Evolutionary conservation across 768 basidiomycete genomes (phyloP).

Genomic region (Cantharellus anzutake): DNA sequence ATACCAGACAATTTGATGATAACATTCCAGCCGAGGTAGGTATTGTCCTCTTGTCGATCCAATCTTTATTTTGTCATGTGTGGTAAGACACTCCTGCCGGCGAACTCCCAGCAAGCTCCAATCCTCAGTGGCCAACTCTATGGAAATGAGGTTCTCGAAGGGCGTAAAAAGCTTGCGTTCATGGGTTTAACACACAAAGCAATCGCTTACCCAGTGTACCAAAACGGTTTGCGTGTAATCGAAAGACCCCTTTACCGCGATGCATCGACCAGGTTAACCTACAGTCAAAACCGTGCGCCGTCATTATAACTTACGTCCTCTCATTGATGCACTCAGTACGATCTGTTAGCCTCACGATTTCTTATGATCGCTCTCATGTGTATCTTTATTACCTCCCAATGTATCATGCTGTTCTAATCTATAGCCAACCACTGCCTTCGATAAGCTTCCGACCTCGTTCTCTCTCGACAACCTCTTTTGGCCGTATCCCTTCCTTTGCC

Average conservation of each 20-base stretch:
- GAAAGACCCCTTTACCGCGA: constrained; percentile 28
- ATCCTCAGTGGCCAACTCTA: constrained; percentile 70
- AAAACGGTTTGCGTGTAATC: too few relatives aligned
- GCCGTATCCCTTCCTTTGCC: constrained; percentile 54
- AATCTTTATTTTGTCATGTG: constrained; percentile 13
- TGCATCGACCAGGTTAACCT: constrained; percentile 37
- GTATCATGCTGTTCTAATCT: background rate
- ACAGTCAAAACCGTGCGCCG: constrained; percentile 62
- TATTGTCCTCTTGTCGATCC: background rate
- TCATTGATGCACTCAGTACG: background rate
- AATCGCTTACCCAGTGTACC: constrained; percentile 35
- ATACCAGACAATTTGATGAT: constrained; percentile 88
- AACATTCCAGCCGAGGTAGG: constrained; percentile 83
- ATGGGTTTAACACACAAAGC: constrained; percentile 80
- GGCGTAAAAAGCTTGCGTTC: constrained; percentile 82
- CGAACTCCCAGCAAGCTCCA: constrained; percentile 70
- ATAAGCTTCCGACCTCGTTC: constrained; percentile 66
- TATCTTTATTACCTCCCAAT: background rate
- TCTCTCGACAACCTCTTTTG: constrained; percentile 54
- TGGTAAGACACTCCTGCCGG: constrained; percentile 63
- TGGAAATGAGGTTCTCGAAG: constrained; percentile 70
- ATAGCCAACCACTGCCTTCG: constrained; percentile 33
- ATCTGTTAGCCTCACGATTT: background rate
- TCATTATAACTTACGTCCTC: constrained; percentile 36
- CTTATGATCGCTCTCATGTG: background rate